phyloP scores from a whole-genome alignment of 148 eudicot species.

The Mesembryanthemum crystallinum region DNA sequence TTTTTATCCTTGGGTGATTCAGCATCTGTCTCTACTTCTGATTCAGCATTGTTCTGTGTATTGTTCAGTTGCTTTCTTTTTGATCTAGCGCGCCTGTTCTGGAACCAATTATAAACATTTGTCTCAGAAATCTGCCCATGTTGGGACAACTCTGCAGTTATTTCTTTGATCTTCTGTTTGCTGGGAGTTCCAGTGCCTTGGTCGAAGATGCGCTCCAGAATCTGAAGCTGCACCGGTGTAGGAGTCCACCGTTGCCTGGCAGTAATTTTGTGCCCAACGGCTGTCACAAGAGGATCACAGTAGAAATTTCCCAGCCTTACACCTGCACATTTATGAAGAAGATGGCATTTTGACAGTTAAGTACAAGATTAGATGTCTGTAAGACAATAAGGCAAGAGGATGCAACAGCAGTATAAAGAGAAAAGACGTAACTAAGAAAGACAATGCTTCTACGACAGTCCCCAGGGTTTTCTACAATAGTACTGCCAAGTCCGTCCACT shows the following conservation, averaged over 20 bases:
- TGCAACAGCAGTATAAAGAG: neutral
- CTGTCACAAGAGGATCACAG: slow-evolving; percentile 68
- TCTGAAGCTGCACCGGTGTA: slow-evolving; percentile 81
- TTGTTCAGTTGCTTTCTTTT: slow-evolving; percentile 71
- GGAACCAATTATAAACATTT: slow-evolving; percentile 95
- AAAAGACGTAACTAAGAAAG: neutral
- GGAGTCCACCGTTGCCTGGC: slow-evolving; percentile 92
- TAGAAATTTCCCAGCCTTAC: slow-evolving; percentile 73
- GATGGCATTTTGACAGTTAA: neutral
- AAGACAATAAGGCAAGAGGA: neutral
- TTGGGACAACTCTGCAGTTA: slow-evolving; percentile 66
- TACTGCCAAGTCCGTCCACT: neutral
- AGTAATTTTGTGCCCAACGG: slow-evolving; percentile 63
- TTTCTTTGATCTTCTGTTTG: slow-evolving; percentile 92
- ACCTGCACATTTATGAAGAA: slow-evolving; percentile 38
- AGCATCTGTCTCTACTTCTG: slow-evolving; percentile 77
- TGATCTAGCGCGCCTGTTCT: slow-evolving; percentile 89
- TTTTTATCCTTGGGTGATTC: slow-evolving; percentile 77
- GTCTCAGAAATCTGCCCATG: slow-evolving; percentile 92
- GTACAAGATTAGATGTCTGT: neutral
- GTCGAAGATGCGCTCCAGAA: slow-evolving; percentile 79
- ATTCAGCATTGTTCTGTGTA: slow-evolving; percentile 60
- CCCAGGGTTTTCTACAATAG: neutral
- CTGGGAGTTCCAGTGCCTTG: slow-evolving; percentile 87
- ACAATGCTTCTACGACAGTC: neutral